phyloP scores from a whole-genome alignment of 139 green algal species.

The Dunaliella primolecta region DNA sequence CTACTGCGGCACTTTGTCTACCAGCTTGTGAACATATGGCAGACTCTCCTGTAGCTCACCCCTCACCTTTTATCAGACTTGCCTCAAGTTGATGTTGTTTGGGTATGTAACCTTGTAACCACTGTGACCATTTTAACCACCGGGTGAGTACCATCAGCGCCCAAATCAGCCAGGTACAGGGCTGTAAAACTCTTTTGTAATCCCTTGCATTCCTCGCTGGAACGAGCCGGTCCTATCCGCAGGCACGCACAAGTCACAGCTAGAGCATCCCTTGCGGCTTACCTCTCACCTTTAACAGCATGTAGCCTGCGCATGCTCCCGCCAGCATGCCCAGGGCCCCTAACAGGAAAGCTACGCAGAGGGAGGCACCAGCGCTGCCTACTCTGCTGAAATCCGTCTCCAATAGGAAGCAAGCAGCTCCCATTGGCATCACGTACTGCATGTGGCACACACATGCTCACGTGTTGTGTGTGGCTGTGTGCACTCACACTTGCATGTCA shows the following conservation, averaged over 20 bases:
- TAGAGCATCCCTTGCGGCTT: too few species aligned
- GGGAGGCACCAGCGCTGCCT: background rate
- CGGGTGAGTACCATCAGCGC: background rate
- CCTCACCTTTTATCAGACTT: too few species aligned
- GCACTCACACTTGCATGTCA: too few species aligned
- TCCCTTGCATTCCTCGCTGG: background rate
- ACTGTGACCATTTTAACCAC: background rate
- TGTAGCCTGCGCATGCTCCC: conserved; percentile 47
- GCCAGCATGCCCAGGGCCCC: conserved; percentile 38
- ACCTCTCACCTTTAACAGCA: conserved; percentile 2
- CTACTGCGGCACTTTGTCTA: too few species aligned
- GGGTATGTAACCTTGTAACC: too few species aligned
- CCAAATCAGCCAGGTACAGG: background rate
- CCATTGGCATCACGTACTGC: conserved; percentile 60
- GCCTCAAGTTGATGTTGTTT: too few species aligned
- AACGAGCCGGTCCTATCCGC: background rate
- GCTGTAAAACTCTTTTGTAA: background rate
- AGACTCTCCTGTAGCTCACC: too few species aligned
- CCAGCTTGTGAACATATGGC: too few species aligned
- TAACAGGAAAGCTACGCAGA: conserved; percentile 59
- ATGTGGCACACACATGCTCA: background rate
- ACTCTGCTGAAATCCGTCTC: conserved; percentile 55
- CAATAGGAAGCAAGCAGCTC: conserved; percentile 62
- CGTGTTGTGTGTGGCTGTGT: background rate
- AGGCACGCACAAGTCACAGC: background rate